A percentile compares a stretch with the other conserved stretches of the same genome.
phyloP scores from a whole-genome alignment of 1,139 yeast genomes.

The Kluyveromyces sp. region DNA sequence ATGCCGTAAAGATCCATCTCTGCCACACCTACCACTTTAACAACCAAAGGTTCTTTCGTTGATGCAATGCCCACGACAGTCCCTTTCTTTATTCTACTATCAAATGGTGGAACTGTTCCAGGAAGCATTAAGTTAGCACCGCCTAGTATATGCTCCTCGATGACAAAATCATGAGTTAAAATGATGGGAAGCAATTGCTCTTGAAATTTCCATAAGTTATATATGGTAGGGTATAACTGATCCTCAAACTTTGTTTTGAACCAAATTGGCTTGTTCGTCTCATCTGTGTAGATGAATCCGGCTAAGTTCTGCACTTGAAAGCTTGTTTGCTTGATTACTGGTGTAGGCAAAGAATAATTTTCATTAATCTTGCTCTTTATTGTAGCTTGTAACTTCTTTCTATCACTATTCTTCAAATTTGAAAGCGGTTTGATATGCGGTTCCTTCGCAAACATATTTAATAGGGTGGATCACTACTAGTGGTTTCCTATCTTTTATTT shows the following conservation, averaged over 20 bases:
- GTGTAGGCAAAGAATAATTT: constrained; percentile 48
- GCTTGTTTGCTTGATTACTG: constrained; percentile 55
- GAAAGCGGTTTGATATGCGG: constrained; percentile 67
- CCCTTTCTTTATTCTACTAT: constrained; percentile 38
- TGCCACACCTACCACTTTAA: constrained; percentile 71
- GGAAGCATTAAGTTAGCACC: constrained; percentile 94
- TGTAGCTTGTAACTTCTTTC: constrained; percentile 49
- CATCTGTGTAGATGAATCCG: constrained; percentile 62
- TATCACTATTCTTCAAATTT: constrained; percentile 74
- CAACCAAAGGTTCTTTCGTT: constrained; percentile 50
- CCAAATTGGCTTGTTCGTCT: constrained; percentile 63
- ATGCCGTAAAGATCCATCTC: constrained; percentile 42
- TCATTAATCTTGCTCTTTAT: constrained; percentile 41
- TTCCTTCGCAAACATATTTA: constrained; percentile 53
- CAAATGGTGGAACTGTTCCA: constrained; percentile 79
- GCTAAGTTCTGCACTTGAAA: constrained; percentile 48
- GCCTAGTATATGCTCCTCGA: constrained; percentile 43
- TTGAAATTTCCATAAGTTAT: constrained; percentile 65
- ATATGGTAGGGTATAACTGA: constrained; percentile 59
- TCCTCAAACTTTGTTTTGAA: constrained; percentile 50
- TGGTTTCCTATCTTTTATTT: background rate
- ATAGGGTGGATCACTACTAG: background rate
- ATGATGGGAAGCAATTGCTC: constrained; percentile 52
- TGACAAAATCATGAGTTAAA: constrained; percentile 65
- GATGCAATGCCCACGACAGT: constrained; percentile 67